A percentile compares a stretch with the other conserved stretches of the same genome.
Conservation (phyloP, 805 yeast genomes). For the Blastobotrys muscicola region DNA sequence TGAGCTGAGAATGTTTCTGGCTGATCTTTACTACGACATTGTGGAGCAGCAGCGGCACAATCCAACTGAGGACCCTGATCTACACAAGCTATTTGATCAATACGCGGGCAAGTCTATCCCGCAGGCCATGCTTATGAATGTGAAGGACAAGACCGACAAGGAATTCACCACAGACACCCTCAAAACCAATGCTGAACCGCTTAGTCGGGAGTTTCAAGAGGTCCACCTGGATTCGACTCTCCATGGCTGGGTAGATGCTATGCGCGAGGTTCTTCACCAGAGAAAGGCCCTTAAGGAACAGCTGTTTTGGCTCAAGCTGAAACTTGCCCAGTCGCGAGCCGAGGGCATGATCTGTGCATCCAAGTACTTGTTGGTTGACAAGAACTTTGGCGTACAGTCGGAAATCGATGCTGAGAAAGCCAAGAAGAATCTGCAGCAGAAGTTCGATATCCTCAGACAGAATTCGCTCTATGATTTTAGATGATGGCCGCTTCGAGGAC, state of each 20-base stretch:
- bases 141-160: neutral
- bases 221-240: slow-evolving; percentile 2
- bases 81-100: neutral
- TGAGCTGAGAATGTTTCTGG: slow-evolving; percentile 7
- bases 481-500: slow-evolving; percentile 3
- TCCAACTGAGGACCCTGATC: neutral
- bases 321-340: slow-evolving; percentile 2
- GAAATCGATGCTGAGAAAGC: no score
- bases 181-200: no score
- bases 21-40: slow-evolving; percentile 7
- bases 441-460: no score
- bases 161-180: neutral
- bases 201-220: neutral
- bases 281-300: slow-evolving; percentile 1
- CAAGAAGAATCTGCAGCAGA: no score
- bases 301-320: slow-evolving; percentile 5
- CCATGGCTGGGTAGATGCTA: slow-evolving; percentile 1
- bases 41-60: neutral
- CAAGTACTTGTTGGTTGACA: neutral
- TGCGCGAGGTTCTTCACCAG: slow-evolving; percentile 1
- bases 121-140: neutral
- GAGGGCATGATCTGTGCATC: neutral
- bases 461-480: neutral
- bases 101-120: neutral
- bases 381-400: no score